Evolutionary conservation across 305 asterid genomes (phyloP).

Genomic region (Fraxinus baroniana): DNA sequence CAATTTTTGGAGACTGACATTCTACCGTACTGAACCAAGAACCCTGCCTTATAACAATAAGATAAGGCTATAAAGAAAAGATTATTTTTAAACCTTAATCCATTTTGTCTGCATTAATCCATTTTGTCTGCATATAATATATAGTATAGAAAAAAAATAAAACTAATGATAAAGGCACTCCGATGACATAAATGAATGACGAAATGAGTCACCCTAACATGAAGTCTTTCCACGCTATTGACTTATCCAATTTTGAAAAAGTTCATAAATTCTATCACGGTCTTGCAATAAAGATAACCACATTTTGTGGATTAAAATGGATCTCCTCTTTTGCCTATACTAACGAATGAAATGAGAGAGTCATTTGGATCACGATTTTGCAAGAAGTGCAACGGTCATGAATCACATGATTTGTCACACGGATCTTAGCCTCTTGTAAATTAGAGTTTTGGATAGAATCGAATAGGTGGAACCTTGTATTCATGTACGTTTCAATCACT

Average conservation of each 20-base stretch:
- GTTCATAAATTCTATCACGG: conserved; percentile 12
- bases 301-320: neutral
- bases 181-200: neutral
- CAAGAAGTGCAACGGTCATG: neutral
- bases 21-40: too few relatives aligned
- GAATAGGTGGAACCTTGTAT: neutral
- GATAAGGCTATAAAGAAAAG: too few relatives aligned
- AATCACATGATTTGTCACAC: conserved; percentile 26
- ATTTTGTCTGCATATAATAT: too few relatives aligned
- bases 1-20: too few relatives aligned
- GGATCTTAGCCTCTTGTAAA: neutral
- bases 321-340: conserved; percentile 11
- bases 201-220: neutral
- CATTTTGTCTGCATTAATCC: too few relatives aligned
- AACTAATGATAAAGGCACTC: neutral
- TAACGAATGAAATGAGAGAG: neutral
- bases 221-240: neutral
- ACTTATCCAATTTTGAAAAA: neutral
- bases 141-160: too few relatives aligned
- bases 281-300: neutral
- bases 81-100: too few relatives aligned
- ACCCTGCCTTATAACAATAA: too few relatives aligned
- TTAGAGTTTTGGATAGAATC: conserved; percentile 5
- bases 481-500: neutral
- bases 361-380: conserved; percentile 21